phyloP scores from a whole-genome alignment of 306 rosid species.

The Arachis hypogaea region DNA sequence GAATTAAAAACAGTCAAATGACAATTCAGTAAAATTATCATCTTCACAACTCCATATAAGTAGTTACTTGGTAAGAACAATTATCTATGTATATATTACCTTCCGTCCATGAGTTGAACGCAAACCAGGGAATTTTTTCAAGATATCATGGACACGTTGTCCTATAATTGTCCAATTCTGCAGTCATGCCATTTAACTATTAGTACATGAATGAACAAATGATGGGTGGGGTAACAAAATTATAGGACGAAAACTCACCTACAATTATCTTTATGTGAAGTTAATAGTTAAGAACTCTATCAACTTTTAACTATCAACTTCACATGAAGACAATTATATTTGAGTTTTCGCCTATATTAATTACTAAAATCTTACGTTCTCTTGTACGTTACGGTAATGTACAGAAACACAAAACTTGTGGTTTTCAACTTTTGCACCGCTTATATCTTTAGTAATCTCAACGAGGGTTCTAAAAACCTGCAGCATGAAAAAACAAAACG shows the following conservation, averaged over 20 bases:
- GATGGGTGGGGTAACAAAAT: neutral
- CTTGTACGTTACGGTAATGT: slow-evolving; percentile 95
- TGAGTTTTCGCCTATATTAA: too few relatives aligned
- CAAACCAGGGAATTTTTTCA: slow-evolving; percentile 78
- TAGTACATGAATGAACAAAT: too few relatives aligned
- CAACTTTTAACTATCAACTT: too few relatives aligned
- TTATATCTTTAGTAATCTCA: slow-evolving; percentile 66
- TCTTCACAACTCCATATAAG: too few relatives aligned
- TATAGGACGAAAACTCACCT: too few relatives aligned
- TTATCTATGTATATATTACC: slow-evolving; percentile 40
- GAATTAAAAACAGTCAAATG: neutral
- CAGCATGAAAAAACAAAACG: slow-evolving; percentile 7
- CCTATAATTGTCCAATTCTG: slow-evolving; percentile 87
- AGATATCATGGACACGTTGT: slow-evolving; percentile 81
- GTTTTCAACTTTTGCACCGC: slow-evolving; percentile 84
- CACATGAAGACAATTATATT: too few relatives aligned
- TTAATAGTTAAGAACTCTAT: too few relatives aligned
- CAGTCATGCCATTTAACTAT: neutral
- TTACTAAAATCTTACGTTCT: slow-evolving; percentile 52
- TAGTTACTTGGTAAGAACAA: neutral
- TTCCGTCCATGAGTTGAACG: slow-evolving; percentile 90
- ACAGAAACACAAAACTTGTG: slow-evolving; percentile 96
- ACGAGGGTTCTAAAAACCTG: slow-evolving; percentile 88
- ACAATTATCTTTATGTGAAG: too few relatives aligned
- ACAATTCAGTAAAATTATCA: too few relatives aligned